Evolutionary conservation across 805 yeast genomes (phyloP), one percentile per base, ranked within the genome.

Genomic region (Candida endomychidarum): DNA sequence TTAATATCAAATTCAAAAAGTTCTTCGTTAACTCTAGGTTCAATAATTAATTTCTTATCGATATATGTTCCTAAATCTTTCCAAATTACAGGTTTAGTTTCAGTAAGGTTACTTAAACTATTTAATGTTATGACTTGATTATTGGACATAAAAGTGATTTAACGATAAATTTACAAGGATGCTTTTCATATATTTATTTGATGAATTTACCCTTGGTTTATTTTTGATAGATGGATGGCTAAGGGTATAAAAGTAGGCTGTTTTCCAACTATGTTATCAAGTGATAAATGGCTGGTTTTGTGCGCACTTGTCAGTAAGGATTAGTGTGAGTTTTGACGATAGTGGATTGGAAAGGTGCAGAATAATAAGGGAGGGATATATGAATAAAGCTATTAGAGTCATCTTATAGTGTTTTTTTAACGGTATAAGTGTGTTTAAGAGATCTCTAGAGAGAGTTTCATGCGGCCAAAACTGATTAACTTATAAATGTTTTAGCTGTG

Each of bases 31-130:
- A 20, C 18, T 19, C 52, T 52, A 12, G 60, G 51, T 37, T 60
- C 57, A 34, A 52, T 48, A 28, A 58, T 58, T 32, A 68, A 46
- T 38, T 65, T 65, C 45, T 63, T 66, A 45, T 68, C 75, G 36
- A 69, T 53, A 42, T 63, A 69, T 8, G 58, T 64, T 8, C 75
- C 75, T 40, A 69, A 61, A 30, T 69, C 75, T 50, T 68, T 69
- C 75, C 75, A 69, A 43, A 64, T 58, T 21, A 64, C 59, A 8
- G 62, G 56, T 40, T 61, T 45, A 14, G 34, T 24, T 17, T 42
- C 41, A 21, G 18, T 23, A 25, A 41, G 40, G 22, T 45, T 38
- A 26, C 38, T 40, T 33, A 46, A 37, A 34, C 42, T 39, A 34
- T 43, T 43, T 43, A 46, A 43, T 9, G 50, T 46, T 19, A 46